phyloP scores from a whole-genome alignment of 805 yeast species.

The Martiniozyma abietophila region DNA sequence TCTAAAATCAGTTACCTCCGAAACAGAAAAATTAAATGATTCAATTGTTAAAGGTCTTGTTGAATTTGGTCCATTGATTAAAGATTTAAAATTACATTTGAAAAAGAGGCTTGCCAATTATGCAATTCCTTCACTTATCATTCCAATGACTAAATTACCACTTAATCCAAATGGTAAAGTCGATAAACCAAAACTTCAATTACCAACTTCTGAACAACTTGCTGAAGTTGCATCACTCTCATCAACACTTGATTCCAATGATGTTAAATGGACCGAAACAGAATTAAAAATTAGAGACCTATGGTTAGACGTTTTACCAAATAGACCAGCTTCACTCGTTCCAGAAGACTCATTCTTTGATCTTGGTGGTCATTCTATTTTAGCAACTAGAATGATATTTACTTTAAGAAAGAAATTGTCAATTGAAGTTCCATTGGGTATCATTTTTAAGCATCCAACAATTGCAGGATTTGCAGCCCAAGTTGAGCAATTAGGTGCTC shows the following conservation, averaged over 20 bases:
- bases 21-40: conserved; percentile 40
- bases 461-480: conserved; percentile 68
- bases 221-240: conserved; percentile 58
- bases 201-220: conserved; percentile 85
- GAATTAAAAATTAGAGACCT: conserved; percentile 68
- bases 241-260: conserved; percentile 31
- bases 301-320: conserved; percentile 83
- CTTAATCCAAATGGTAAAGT: conserved; percentile 97
- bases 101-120: conserved; percentile 86
- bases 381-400: conserved; percentile 95
- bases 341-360: conserved; percentile 90
- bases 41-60: conserved; percentile 74
- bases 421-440: conserved; percentile 81
- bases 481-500: conserved; percentile 47
- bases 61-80: conserved; percentile 64
- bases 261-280: conserved; percentile 47
- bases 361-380: conserved; percentile 94
- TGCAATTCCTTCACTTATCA: conserved; percentile 87
- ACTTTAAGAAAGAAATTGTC: conserved; percentile 71
- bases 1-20: conserved; percentile 43
- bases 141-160: conserved; percentile 80
- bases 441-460: conserved; percentile 85
- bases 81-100: conserved; percentile 71
- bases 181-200: conserved; percentile 93
- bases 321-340: conserved; percentile 66